Percentiles rank a stretch among this genome's conserved stretches.
Evolutionary conservation across 2,329 filamentous ascomycete genomes (phyloP).

Genomic region (Hypocreales sp.): DNA sequence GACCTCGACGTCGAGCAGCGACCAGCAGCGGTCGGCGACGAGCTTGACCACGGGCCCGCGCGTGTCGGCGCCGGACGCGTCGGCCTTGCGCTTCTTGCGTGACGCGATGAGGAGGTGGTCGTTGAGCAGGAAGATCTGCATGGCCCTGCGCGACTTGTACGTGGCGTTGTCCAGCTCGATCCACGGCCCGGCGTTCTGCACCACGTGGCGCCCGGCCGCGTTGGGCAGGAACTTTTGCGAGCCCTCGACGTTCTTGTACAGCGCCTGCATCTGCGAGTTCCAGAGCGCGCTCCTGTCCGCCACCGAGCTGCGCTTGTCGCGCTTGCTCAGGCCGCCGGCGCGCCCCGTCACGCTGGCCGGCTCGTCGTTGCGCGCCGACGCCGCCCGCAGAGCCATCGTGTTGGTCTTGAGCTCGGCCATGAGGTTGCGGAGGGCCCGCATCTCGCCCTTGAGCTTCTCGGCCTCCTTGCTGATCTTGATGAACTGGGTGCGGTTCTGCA

Average conservation of each 20-base stretch:
- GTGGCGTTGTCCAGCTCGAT: constrained; percentile 95
- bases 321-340: constrained; percentile 42
- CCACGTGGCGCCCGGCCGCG: constrained; percentile 77
- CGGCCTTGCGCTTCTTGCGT: constrained; percentile 79
- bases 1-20: constrained; percentile 80
- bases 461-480: constrained; percentile 99
- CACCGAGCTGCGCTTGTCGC: constrained; percentile 82
- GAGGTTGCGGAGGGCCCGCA: constrained; percentile 75
- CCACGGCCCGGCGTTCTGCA: constrained; percentile 87
- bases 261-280: constrained; percentile 54
- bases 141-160: constrained; percentile 79
- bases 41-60: constrained; percentile 54
- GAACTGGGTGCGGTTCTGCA: constrained; percentile 94
- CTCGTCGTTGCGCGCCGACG: constrained; percentile 35
- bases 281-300: constrained; percentile 50
- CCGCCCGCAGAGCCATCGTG: constrained; percentile 47
- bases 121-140: constrained; percentile 86
- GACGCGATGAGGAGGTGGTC: constrained; percentile 87
- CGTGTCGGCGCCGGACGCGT: constrained; percentile 37
- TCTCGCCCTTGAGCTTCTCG: constrained; percentile 91
- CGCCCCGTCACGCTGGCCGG: constrained; percentile 32
- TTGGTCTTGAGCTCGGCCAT: constrained; percentile 87
- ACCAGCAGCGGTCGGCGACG: constrained; percentile 89
- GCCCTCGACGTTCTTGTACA: constrained; percentile 96
- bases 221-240: constrained; percentile 95